Conservation (phyloP, 148 eudicot species). For the Persicaria maculosa region DNA sequence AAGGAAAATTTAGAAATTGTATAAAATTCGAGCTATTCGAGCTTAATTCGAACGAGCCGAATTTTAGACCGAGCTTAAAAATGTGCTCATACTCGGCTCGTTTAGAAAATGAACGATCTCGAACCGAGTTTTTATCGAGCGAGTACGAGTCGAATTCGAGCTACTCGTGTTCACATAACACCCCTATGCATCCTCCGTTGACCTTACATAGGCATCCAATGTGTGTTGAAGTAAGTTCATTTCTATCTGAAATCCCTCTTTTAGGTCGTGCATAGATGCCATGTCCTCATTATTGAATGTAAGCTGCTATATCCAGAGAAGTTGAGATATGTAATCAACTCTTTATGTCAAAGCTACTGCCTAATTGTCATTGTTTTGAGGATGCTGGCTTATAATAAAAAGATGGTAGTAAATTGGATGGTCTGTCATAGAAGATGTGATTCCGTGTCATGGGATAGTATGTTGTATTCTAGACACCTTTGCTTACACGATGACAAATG, state of each 20-base stretch:
- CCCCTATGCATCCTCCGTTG: conserved; percentile 87
- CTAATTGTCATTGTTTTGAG: neutral
- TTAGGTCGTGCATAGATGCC: neutral
- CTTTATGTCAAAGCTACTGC: neutral
- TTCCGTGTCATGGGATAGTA: neutral
- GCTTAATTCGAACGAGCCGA: too few species aligned
- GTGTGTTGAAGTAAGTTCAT: conserved; percentile 79
- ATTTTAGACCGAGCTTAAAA: too few species aligned
- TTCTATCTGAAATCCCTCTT: neutral
- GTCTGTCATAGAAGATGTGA: neutral
- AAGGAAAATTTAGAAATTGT: too few species aligned
- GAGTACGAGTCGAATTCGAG: too few species aligned
- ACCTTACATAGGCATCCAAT: conserved; percentile 80
- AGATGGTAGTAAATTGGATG: neutral
- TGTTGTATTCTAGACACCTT: neutral
- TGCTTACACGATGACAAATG: neutral
- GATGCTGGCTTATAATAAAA: neutral
- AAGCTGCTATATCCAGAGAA: too few species aligned
- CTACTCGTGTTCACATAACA: too few species aligned
- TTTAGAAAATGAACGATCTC: too few species aligned
- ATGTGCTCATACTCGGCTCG: too few species aligned
- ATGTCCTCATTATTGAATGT: neutral
- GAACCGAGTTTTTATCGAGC: too few species aligned
- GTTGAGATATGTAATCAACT: neutral
- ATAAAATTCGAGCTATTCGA: too few species aligned